These are phyloP conservation scores for Talaromyces adpressus DNA, from an alignment of 495 filamentous ascomycete species.

Conservation along the genomic window DNA sequence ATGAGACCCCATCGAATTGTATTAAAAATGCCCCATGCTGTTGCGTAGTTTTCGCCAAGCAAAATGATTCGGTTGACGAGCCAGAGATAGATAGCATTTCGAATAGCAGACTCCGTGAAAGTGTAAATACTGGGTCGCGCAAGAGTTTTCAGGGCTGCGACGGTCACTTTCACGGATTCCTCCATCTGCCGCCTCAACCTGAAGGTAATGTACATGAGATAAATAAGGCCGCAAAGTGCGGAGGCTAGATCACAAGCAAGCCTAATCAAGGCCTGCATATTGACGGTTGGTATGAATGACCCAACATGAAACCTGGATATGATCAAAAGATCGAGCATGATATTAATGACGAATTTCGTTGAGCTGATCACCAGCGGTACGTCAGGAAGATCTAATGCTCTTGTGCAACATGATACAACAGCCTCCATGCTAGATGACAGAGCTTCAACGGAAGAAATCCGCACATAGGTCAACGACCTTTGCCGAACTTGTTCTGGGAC, in stretches of 20 bases:
- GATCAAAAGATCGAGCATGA: conserved; percentile 62
- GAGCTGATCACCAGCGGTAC: conserved; percentile 64
- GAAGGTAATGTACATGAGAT: conserved; percentile 36
- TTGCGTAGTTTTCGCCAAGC: conserved; percentile 58
- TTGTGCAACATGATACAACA: conserved; percentile 52
- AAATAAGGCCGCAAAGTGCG: conserved; percentile 49
- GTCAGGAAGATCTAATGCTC: conserved; percentile 66
- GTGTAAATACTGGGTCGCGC: conserved; percentile 48
- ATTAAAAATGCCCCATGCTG: conserved; percentile 70
- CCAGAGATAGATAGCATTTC: conserved; percentile 70
- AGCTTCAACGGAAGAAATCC: conserved; percentile 54
- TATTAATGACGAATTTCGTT: conserved; percentile 58
- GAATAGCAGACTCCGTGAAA: conserved; percentile 56
- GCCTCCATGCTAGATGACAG: conserved; percentile 58
- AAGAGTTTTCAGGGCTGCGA: conserved; percentile 43
- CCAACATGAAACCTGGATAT: conserved; percentile 63
- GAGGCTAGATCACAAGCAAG: conserved; percentile 54
- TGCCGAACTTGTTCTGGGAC: conserved; percentile 49
- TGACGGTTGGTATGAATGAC: conserved; percentile 44
- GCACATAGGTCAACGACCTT: conserved; percentile 42
- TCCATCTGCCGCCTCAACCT: conserved; percentile 10
- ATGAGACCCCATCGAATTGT: conserved; percentile 74
- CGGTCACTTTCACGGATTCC: conserved; percentile 16
- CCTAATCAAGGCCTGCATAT: conserved; percentile 57
- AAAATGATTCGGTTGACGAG: conserved; percentile 57